phyloP scores from a whole-genome alignment of 2,329 filamentous ascomycete species.

The Colletotrichum tanaceti region DNA sequence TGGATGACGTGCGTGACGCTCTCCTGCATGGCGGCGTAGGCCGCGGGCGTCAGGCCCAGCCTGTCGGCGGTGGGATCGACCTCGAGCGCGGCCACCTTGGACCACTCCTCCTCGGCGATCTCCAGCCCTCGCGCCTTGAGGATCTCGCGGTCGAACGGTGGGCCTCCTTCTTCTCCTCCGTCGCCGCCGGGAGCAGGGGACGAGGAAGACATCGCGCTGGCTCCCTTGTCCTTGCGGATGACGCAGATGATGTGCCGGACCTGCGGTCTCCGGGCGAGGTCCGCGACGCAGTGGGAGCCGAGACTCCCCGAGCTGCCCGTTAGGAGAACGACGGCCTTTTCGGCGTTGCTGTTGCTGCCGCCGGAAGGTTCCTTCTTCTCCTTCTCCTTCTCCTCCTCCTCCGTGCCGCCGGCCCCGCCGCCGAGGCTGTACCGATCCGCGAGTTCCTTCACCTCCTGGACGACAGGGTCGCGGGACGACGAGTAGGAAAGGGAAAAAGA shows the following conservation, averaged over 20 bases:
- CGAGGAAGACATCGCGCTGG: not conserved
- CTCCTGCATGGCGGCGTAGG: slow-evolving; percentile 32
- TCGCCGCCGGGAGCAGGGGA: no score
- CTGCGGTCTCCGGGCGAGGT: slow-evolving; percentile 32
- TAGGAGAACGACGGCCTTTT: slow-evolving; percentile 39
- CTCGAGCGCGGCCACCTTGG: slow-evolving; percentile 40
- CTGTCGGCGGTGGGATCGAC: slow-evolving; percentile 39
- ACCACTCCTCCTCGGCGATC: slow-evolving; percentile 33
- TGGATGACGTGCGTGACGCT: slow-evolving; percentile 43
- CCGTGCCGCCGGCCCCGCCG: not conserved
- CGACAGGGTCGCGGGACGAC: not conserved
- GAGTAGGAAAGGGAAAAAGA: no score
- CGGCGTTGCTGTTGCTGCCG: slow-evolving; percentile 19
- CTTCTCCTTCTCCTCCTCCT: slow-evolving; percentile 11
- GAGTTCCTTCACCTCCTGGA: not conserved
- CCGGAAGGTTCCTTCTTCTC: no score
- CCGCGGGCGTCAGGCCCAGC: slow-evolving; percentile 38
- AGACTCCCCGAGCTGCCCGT: slow-evolving; percentile 43
- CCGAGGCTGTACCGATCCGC: not conserved
- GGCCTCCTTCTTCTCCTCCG: no score
- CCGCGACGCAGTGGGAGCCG: slow-evolving; percentile 39
- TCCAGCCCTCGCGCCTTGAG: slow-evolving; percentile 32
- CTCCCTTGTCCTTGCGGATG: not conserved
- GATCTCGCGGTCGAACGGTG: slow-evolving; percentile 16
- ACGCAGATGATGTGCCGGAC: slow-evolving; percentile 27